Evolutionary conservation across 2,329 filamentous ascomycete species (phyloP).

Genomic region (Colletotrichum karsti): DNA sequence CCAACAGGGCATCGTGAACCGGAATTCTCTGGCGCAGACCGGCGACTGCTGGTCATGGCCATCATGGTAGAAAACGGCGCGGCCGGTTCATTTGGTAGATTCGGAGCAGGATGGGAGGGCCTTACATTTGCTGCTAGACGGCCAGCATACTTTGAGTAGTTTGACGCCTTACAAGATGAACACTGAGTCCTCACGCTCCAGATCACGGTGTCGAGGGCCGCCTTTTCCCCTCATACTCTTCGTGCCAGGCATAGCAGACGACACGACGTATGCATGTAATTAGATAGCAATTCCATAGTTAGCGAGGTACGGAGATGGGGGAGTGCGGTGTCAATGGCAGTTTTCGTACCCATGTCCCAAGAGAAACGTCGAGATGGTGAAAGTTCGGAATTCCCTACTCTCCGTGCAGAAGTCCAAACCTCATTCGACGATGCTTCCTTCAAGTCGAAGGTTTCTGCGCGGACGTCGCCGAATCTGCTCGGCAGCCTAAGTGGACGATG

Average conservation of each 20-base stretch:
- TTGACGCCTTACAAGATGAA: slow-evolving; percentile 29
- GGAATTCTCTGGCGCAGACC: slow-evolving; percentile 23
- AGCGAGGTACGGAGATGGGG: background rate
- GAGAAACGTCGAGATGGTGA: no score
- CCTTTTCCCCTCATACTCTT: background rate
- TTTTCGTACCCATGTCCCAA: background rate
- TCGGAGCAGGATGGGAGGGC: slow-evolving; percentile 19
- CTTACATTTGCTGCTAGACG: slow-evolving; percentile 28
- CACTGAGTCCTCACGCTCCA: slow-evolving; percentile 21
- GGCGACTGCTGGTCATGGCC: slow-evolving; percentile 14
- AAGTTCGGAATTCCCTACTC: no score
- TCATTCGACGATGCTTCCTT: no score
- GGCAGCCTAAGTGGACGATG: background rate
- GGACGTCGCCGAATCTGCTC: no score
- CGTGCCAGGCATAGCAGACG: slow-evolving; percentile 1
- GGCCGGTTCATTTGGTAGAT: slow-evolving; percentile 26
- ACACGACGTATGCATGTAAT: slow-evolving; percentile 2
- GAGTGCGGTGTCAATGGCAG: background rate
- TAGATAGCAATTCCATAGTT: slow-evolving; percentile 24
- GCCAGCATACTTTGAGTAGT: slow-evolving; percentile 29
- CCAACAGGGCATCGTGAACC: slow-evolving; percentile 14
- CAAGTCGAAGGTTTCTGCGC: no score
- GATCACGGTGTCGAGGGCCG: slow-evolving; percentile 8
- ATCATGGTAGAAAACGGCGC: slow-evolving; percentile 26
- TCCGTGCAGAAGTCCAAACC: no score